Evolutionary conservation across 192 early-diverging fungal species (phyloP).

Genomic region (Rhizophagus sp.): DNA sequence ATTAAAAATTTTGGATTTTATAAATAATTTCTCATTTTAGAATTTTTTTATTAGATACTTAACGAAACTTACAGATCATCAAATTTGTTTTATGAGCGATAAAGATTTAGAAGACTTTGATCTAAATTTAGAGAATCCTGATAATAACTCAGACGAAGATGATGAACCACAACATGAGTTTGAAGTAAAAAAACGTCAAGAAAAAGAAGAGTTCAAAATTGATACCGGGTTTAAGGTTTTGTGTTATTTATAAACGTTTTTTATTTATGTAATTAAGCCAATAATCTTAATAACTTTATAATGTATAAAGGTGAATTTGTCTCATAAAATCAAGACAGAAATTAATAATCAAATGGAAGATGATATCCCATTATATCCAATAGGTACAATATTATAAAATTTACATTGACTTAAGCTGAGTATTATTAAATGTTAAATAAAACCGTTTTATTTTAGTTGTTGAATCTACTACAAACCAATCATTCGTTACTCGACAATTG

Average conservation of each 20-base stretch:
- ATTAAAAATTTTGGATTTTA: too few relatives aligned
- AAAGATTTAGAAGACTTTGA: constrained; percentile 20
- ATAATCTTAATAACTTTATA: background rate
- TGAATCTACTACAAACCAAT: constrained; percentile 19
- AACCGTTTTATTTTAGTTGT: background rate
- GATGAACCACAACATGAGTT: background rate
- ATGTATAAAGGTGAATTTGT: background rate
- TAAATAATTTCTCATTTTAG: too few relatives aligned
- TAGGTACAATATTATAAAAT: background rate
- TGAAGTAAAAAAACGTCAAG: constrained; percentile 22
- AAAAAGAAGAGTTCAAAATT: constrained; percentile 16
- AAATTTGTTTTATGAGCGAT: constrained; percentile 27
- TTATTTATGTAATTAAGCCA: background rate
- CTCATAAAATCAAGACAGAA: background rate
- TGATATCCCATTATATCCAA: background rate
- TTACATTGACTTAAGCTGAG: too few relatives aligned
- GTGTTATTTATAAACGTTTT: too few relatives aligned
- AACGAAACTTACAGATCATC: constrained; percentile 29
- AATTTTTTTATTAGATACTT: constrained; percentile 4
- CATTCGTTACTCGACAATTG: background rate
- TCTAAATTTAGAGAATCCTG: background rate
- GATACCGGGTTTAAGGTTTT: constrained; percentile 17
- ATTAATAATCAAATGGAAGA: background rate
- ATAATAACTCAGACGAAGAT: background rate
- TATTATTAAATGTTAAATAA: too few relatives aligned